Evolutionary conservation across 129 eudicot genomes (phyloP).

Genomic region (Flaveria trinervia): DNA sequence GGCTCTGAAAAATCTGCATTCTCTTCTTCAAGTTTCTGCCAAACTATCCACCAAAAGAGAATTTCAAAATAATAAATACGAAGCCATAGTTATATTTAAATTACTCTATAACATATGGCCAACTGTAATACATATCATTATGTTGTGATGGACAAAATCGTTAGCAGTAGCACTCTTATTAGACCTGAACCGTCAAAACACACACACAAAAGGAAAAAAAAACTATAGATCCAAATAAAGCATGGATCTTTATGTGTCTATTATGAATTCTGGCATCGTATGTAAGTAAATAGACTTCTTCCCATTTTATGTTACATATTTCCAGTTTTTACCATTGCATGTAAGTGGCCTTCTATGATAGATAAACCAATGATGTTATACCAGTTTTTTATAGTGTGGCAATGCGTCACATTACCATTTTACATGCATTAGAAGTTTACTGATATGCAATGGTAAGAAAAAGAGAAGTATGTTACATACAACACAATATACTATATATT

Average conservation of each 20-base stretch:
- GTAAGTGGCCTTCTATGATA: background rate
- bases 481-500: background rate
- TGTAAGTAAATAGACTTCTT: background rate
- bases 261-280: no score
- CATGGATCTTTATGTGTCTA: background rate
- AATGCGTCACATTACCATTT: background rate
- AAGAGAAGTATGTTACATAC: background rate
- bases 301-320: background rate
- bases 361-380: background rate
- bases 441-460: background rate
- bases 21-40: conserved; percentile 99
- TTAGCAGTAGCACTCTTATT: background rate
- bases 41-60: conserved; percentile 46
- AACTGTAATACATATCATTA: background rate
- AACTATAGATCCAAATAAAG: background rate
- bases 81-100: conserved; percentile 2
- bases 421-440: background rate
- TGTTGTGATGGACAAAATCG: background rate
- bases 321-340: background rate
- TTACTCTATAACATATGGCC: background rate
- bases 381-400: background rate
- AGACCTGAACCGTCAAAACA: conserved; percentile 10
- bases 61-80: conserved; percentile 34
- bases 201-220: no score
- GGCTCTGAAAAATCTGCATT: conserved; percentile 95